Evolutionary conservation across 371 early-diverging fungal species (phyloP), one percentile per base, ranked within the genome.

Genomic region (Nematocida sp.): DNA sequence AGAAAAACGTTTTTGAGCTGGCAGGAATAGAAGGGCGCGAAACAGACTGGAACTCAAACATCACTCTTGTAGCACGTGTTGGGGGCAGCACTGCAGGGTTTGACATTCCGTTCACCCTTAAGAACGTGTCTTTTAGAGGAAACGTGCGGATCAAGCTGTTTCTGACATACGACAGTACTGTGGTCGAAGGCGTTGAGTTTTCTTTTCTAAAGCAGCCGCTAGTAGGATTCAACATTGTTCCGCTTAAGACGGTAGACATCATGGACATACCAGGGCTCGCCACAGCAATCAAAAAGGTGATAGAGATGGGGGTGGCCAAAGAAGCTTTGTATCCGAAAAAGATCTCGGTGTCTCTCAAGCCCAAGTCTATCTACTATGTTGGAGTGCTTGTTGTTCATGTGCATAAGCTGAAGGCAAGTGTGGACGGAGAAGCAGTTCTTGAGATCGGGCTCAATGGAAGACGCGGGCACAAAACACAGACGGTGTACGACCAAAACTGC

Each of bases 141-240:
- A 85, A 86, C 62, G 55, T 84, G 21, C 3, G 86, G 88, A 81
- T 87, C 88, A 56, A 81, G 91, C 63, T 89, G 88, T 80, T 81
- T 91, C 60, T 89, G 87, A 77, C 87, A 89, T 57, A 91, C 87
- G 65, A 86, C 85, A 29, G 51, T 23, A 76, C 41, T 11, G 64
- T 91, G 88, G 82, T 92, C 76, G 86, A 94, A 54, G 86, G 86
- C 0, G 86, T 92, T 7, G 90, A 91, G 51, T 86, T 90, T 37
- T 87, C 88, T 64, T 91, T 97, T 79, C 80, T 92, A 67, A 89
- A 91, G 74, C 86, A 87, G 25, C 98, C 98, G 21, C 78, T 80
- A 11, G 86, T 96, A 63, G 92, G 94, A 82, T 96, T 93, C 85
- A 87, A 87, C 19, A 85, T 95, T 43, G 88, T 91, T 76, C 98